Conservation (phyloP, 2,329 filamentous ascomycete species). For the Epichloe hybrida region DNA sequence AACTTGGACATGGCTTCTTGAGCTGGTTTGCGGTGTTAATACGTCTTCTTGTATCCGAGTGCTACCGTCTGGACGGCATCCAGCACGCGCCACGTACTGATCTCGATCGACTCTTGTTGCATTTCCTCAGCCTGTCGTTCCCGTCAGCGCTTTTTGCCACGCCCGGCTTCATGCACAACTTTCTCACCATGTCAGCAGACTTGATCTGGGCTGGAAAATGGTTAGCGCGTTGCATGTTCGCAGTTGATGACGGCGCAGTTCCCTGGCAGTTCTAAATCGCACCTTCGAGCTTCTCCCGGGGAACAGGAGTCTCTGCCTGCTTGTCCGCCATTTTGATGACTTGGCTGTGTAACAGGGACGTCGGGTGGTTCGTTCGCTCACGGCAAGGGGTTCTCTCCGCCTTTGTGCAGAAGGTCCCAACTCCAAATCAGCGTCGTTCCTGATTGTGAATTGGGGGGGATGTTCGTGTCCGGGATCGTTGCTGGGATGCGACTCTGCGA, state of each 20-base stretch:
- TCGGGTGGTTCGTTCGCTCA: background rate
- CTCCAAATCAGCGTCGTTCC: background rate
- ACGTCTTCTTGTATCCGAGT: background rate
- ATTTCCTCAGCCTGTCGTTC: slow-evolving; percentile 74
- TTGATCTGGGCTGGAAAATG: slow-evolving; percentile 71
- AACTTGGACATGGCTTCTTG: slow-evolving; percentile 51
- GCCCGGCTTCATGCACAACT: background rate
- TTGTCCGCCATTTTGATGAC: slow-evolving; percentile 24
- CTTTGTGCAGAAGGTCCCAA: background rate
- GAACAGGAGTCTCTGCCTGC: slow-evolving; percentile 33
- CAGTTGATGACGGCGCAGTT: background rate
- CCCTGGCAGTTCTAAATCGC: slow-evolving; percentile 11
- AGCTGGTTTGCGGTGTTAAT: slow-evolving; percentile 24
- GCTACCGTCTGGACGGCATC: background rate
- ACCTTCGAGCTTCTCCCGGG: slow-evolving; percentile 69
- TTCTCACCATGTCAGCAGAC: slow-evolving; percentile 89
- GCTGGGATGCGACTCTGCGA: background rate
- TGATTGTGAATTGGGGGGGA: background rate
- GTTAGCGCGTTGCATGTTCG: slow-evolving; percentile 5
- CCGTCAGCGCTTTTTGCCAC: slow-evolving; percentile 15
- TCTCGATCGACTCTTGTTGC: slow-evolving; percentile 90
- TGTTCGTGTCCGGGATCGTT: background rate
- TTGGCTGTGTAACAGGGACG: background rate
- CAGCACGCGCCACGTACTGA: slow-evolving; percentile 49
- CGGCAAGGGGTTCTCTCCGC: background rate